phyloP scores from a whole-genome alignment of 805 yeast species.

The Saccharomycopsis babjevae region DNA sequence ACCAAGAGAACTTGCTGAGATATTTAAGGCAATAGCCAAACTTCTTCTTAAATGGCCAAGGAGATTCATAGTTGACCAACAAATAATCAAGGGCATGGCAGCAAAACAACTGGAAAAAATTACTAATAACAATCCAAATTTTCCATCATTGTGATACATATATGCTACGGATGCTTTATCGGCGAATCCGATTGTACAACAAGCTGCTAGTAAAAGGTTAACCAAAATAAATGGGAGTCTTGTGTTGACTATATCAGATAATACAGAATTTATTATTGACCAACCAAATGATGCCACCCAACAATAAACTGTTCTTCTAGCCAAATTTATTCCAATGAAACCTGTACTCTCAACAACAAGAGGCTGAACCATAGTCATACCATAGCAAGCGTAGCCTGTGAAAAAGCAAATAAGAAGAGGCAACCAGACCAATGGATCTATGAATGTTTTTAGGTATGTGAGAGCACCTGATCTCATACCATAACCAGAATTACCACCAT shows the following conservation, averaged over 20 bases:
- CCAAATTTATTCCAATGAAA: constrained; percentile 59
- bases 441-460: constrained; percentile 33
- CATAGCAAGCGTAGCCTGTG: constrained; percentile 38
- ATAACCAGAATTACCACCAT: constrained; percentile 38
- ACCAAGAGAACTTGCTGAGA: constrained; percentile 43
- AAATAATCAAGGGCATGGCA: constrained; percentile 54
- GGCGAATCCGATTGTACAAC: not conserved
- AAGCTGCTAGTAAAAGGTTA: constrained; percentile 1
- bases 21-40: constrained; percentile 47
- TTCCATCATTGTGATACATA: not conserved
- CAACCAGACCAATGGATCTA: constrained; percentile 9
- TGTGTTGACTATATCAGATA: not conserved
- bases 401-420: constrained; percentile 22
- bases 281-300: constrained; percentile 9
- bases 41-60: constrained; percentile 49
- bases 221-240: constrained; percentile 5
- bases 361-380: constrained; percentile 63
- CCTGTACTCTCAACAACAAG: constrained; percentile 39
- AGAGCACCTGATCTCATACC: constrained; percentile 35
- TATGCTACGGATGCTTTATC: not conserved
- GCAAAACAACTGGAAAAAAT: constrained; percentile 19
- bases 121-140: not conserved
- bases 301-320: constrained; percentile 43
- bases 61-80: constrained; percentile 51
- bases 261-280: not conserved